Conservation (phyloP, 78 protist genomes). For the Cavenderia fasciculata region DNA sequence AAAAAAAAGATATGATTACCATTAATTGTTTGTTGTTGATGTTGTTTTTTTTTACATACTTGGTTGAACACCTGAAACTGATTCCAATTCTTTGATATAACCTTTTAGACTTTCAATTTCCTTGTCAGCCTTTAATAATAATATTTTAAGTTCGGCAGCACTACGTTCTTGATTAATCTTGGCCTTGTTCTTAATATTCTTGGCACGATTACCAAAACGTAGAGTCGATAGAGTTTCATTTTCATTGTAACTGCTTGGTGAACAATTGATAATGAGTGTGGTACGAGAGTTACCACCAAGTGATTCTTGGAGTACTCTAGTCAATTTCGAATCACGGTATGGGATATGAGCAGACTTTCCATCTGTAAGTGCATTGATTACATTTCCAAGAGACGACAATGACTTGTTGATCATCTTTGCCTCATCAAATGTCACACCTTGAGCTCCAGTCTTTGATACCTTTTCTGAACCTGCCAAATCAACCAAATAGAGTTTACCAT, state of each 20-base stretch:
- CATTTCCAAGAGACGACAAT: constrained; percentile 91
- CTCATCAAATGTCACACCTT: constrained; percentile 79
- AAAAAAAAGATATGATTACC: neutral
- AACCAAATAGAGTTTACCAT: constrained; percentile 90
- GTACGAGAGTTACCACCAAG: constrained; percentile 95
- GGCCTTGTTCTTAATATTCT: constrained; percentile 89
- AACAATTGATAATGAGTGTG: constrained; percentile 83
- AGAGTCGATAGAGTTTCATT: constrained; percentile 87
- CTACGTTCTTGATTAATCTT: constrained; percentile 83
- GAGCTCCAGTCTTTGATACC: constrained; percentile 90
- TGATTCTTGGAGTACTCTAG: constrained; percentile 93
- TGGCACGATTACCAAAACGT: constrained; percentile 91
- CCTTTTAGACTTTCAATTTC: constrained; percentile 64
- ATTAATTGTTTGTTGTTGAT: neutral
- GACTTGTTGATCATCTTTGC: constrained; percentile 94
- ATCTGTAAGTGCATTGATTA: constrained; percentile 92
- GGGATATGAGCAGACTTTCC: constrained; percentile 88
- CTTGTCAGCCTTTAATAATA: constrained; percentile 44
- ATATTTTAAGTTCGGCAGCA: constrained; percentile 76
- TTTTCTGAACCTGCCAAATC: constrained; percentile 96
- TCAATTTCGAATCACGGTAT: constrained; percentile 95
- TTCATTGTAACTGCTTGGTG: constrained; percentile 80
- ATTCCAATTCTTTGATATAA: constrained; percentile 46
- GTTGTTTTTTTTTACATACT: neutral
- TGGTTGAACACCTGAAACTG: constrained; percentile 26